Evolutionary conservation across 1,284 basidiomycete genomes (phyloP).

Genomic region (Ustilago vetiveriae): DNA sequence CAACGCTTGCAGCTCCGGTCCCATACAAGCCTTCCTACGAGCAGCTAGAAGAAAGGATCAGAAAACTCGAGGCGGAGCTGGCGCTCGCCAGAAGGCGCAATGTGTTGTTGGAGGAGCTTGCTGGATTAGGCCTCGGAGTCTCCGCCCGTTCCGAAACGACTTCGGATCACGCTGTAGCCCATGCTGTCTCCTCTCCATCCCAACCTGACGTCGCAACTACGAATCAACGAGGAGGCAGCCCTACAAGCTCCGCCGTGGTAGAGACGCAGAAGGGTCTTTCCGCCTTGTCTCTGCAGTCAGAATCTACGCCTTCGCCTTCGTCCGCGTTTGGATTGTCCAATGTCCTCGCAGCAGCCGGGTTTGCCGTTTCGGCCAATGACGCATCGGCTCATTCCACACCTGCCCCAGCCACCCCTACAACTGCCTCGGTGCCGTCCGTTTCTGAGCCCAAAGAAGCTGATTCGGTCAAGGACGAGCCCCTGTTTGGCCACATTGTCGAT

Average conservation of each 20-base stretch:
- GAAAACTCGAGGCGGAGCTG: slow-evolving; percentile 41
- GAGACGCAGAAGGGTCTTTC: slow-evolving; percentile 5
- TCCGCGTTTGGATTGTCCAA: slow-evolving; percentile 13
- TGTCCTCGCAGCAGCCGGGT: slow-evolving; percentile 23
- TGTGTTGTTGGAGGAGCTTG: slow-evolving; percentile 35
- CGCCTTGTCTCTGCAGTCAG: slow-evolving; percentile 9
- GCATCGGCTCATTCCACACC: slow-evolving; percentile 7
- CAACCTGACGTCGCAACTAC: not conserved
- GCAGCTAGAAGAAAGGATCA: slow-evolving; percentile 35
- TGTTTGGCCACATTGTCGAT: slow-evolving; percentile 40
- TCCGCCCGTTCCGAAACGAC: slow-evolving; percentile 8
- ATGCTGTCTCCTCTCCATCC: slow-evolving; percentile 1
- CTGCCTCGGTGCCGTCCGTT: not conserved
- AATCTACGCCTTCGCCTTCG: not conserved
- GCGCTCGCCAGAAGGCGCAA: slow-evolving; percentile 37
- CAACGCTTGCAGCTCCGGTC: not conserved
- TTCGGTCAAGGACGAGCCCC: slow-evolving; percentile 16
- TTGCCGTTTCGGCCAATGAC: slow-evolving; percentile 6
- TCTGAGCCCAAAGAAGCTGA: not conserved
- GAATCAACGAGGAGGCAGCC: not conserved
- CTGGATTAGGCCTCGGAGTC: slow-evolving; percentile 32
- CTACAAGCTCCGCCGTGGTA: not conserved
- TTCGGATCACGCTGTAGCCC: not conserved
- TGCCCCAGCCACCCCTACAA: slow-evolving; percentile 8
- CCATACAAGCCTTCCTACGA: slow-evolving; percentile 32